Percentiles rank a stretch among this genome's conserved stretches.
Evolutionary conservation across 2,329 filamentous ascomycete genomes (phyloP).

Genomic region (Beauveria sp.): DNA sequence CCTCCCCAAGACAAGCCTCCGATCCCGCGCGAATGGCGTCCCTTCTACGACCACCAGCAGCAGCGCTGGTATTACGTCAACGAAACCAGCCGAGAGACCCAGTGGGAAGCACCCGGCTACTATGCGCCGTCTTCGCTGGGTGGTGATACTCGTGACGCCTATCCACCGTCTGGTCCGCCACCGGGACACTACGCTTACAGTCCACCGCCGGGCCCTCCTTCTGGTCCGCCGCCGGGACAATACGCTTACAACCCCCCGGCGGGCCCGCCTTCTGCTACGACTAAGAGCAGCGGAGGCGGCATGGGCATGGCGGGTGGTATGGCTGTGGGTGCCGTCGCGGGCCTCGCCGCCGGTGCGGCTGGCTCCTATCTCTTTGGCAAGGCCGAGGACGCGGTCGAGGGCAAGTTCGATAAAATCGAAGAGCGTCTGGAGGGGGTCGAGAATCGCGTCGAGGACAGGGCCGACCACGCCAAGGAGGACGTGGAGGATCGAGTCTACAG

Average conservation of each 20-base stretch:
- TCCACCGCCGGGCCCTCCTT: neutral
- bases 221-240: neutral
- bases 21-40: conserved; percentile 52
- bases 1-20: conserved; percentile 36
- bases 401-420: neutral
- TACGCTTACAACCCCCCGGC: neutral
- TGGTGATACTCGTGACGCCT: conserved; percentile 20
- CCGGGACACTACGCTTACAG: neutral
- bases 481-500: neutral
- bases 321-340: conserved; percentile 40
- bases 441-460: neutral
- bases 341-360: conserved; percentile 48
- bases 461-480: neutral
- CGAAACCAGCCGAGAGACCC: conserved; percentile 49
- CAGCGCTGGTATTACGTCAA: conserved; percentile 61
- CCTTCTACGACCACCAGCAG: conserved; percentile 53
- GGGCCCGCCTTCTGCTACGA: conserved; percentile 13
- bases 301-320: conserved; percentile 44
- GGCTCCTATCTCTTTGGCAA: conserved; percentile 42
- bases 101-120: conserved; percentile 53
- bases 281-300: conserved; percentile 27
- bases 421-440: conserved; percentile 10
- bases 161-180: neutral
- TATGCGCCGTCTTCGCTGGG: conserved; percentile 15
- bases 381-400: conserved; percentile 3